A percentile compares a stretch with the other conserved stretches of the same genome.
Evolutionary conservation across 495 filamentous ascomycete genomes (phyloP).

Genomic region (Oidiodendron maius): DNA sequence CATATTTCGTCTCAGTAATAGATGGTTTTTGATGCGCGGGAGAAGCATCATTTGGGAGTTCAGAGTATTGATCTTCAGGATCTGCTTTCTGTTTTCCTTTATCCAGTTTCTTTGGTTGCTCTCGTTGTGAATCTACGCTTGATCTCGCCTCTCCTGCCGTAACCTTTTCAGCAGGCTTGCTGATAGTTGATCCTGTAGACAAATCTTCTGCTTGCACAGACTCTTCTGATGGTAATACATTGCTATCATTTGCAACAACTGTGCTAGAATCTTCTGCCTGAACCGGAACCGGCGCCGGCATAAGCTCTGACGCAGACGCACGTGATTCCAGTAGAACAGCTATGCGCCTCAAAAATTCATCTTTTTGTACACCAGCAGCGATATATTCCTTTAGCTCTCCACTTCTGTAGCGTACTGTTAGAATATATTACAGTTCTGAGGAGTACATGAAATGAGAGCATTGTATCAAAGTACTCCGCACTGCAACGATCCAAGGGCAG

Average conservation of each 20-base stretch:
- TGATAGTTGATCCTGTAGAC: no score
- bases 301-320: background rate
- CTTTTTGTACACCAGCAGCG: constrained; percentile 48
- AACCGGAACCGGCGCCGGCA: background rate
- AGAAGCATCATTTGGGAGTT: no score
- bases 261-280: background rate
- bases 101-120: constrained; percentile 6
- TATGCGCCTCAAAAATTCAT: constrained; percentile 50
- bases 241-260: background rate
- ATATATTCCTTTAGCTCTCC: constrained; percentile 61
- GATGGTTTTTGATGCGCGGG: constrained; percentile 28
- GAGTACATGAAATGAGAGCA: no score
- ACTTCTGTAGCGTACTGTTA: constrained; percentile 33
- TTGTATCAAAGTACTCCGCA: no score
- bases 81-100: constrained; percentile 8
- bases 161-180: background rate
- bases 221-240: background rate
- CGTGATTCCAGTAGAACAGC: constrained; percentile 27
- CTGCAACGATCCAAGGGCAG: no score
- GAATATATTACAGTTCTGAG: no score
- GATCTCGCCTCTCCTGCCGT: background rate
- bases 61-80: constrained; percentile 22
- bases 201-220: background rate
- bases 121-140: background rate
- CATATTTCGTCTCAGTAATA: constrained; percentile 27